Percentiles rank a stretch among this genome's conserved stretches.
These are phyloP conservation scores for Tolypocladium capitatum DNA, from an alignment of 2,329 filamentous ascomycete genomes.

Conservation along the genomic window DNA sequence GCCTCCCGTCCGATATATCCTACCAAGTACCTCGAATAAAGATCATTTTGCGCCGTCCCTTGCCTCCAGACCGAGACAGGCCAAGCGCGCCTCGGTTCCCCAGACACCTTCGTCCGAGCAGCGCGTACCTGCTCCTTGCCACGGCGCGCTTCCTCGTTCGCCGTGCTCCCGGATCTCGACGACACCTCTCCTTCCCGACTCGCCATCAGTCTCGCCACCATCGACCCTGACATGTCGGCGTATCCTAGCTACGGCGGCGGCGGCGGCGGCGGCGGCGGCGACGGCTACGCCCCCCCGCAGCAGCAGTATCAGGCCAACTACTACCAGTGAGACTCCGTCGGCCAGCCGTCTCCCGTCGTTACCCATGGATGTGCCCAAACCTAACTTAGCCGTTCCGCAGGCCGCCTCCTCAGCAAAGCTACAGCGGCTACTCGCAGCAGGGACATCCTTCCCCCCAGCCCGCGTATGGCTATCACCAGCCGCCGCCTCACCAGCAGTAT, in stretches of 20 bases:
- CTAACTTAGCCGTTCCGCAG: neutral
- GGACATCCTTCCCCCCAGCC: conserved; percentile 34
- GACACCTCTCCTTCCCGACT: neutral
- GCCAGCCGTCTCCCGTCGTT: neutral
- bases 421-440: conserved; percentile 30
- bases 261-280: conserved; percentile 32
- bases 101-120: neutral
- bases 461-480: conserved; percentile 29
- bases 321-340: conserved; percentile 5
- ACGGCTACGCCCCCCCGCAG: conserved; percentile 28
- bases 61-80: neutral
- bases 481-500: conserved; percentile 27
- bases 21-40: neutral
- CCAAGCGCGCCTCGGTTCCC: neutral
- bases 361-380: neutral
- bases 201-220: neutral
- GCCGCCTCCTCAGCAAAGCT: conserved; percentile 5
- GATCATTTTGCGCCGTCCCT: neutral
- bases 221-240: conserved; percentile 39
- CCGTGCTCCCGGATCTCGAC: neutral
- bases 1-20: neutral
- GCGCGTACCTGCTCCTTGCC: neutral
- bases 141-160: neutral
- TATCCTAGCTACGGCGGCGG: conserved; percentile 44
- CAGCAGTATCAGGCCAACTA: conserved; percentile 25